Conservation (phyloP, 2,329 filamentous ascomycete genomes). For the Aspergillus fumigatiaffinis region DNA sequence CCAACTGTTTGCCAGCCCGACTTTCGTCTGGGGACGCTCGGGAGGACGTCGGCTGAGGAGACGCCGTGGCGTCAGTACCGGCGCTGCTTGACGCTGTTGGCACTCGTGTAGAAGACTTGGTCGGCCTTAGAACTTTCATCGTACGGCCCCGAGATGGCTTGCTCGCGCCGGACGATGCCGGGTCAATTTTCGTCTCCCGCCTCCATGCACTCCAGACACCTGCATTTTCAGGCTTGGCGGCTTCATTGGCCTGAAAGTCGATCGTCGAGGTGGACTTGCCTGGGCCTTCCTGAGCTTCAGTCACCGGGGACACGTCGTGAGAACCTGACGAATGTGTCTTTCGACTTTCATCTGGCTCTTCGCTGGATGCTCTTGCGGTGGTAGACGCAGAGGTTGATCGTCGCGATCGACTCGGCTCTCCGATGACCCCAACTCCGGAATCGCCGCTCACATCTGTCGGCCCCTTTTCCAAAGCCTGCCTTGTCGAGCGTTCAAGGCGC, state of each 20-base stretch:
- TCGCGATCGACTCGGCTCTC: conserved; percentile 21
- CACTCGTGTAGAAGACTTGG: conserved; percentile 53
- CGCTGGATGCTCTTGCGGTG: conserved; percentile 20
- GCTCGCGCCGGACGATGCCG: conserved; percentile 49
- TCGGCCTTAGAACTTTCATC: conserved; percentile 88
- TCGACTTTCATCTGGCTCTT: conserved; percentile 21
- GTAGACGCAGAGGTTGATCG: conserved; percentile 24
- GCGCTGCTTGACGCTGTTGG: conserved; percentile 20
- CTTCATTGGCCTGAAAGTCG: conserved; percentile 25
- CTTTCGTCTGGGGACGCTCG: conserved; percentile 25
- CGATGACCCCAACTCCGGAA: conserved; percentile 31
- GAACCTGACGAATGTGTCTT: conserved; percentile 13
- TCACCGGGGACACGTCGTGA: conserved; percentile 3
- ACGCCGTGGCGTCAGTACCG: conserved; percentile 9
- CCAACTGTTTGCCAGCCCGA: conserved; percentile 48
- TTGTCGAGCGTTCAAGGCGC: conserved; percentile 6
- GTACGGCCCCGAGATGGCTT: conserved; percentile 59
- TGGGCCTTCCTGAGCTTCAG: conserved; percentile 11
- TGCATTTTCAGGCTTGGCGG: conserved; percentile 37
- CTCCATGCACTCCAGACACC: conserved; percentile 72
- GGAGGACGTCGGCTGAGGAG: conserved; percentile 14
- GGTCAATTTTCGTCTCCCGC: conserved; percentile 37
- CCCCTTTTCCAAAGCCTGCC: conserved; percentile 3
- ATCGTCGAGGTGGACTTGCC: conserved; percentile 24
- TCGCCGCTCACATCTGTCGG: conserved; percentile 18